Conservation (phyloP, 352 stramenopile species). For the Phytophthora rubi region DNA sequence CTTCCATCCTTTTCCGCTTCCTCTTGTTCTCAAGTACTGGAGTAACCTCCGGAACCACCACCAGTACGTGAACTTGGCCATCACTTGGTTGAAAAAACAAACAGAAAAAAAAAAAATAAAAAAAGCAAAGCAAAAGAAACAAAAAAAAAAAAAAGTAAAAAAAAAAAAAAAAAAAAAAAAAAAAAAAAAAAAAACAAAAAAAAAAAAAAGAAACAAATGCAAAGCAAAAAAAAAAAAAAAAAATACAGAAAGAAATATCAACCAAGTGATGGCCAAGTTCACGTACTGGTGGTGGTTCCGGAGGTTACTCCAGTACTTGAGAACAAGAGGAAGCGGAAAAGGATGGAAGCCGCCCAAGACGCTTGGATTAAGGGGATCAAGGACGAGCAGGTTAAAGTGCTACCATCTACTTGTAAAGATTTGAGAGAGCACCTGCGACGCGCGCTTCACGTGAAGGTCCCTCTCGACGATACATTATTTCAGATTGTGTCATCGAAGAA, state of each 20-base stretch:
- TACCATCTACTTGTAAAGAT: conserved; percentile 28
- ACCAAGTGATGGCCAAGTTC: neutral
- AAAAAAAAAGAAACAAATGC: no score
- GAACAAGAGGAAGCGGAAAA: conserved; percentile 23
- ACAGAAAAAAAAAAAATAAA: no score
- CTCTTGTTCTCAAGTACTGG: conserved; percentile 14
- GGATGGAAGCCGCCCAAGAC: conserved; percentile 12
- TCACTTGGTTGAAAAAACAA: no score
- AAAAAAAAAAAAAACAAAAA: no score
- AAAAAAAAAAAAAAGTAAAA: no score
- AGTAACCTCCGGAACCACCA: conserved; percentile 6
- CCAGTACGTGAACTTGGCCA: conserved; percentile 7
- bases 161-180: no score
- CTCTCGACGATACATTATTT: conserved; percentile 22
- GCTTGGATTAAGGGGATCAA: conserved; percentile 26
- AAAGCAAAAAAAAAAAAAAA: no score
- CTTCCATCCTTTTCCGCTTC: conserved; percentile 22
- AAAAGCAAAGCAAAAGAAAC: no score
- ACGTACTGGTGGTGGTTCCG: conserved; percentile 12
- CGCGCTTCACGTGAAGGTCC: conserved; percentile 19
- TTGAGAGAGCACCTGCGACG: conserved; percentile 21
- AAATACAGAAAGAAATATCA: no score
- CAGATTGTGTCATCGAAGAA: conserved; percentile 9
- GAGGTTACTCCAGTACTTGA: conserved; percentile 3
- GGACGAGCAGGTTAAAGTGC: conserved; percentile 21